These are phyloP conservation scores for Arthrobotrys musiformis DNA, from an alignment of 2,329 filamentous ascomycete genomes.

Conservation along the genomic window DNA sequence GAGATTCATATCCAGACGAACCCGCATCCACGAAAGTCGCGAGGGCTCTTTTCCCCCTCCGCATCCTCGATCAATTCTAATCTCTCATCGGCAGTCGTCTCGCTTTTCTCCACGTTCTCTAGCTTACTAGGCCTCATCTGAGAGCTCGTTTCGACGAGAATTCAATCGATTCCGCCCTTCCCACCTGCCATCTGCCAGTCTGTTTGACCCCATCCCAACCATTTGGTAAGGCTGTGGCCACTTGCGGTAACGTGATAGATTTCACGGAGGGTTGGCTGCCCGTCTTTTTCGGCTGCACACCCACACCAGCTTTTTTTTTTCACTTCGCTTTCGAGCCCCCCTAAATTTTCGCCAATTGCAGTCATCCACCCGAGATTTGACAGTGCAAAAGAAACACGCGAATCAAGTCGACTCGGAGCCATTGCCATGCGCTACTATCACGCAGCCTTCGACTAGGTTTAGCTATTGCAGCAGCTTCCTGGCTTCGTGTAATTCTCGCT, in stretches of 20 bases:
- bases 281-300: constrained; percentile 24
- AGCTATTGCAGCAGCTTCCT: constrained; percentile 53
- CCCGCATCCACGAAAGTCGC: constrained; percentile 29
- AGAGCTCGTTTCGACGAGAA: constrained; percentile 51
- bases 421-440: constrained; percentile 42
- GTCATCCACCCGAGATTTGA: constrained; percentile 56
- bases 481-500: constrained; percentile 48
- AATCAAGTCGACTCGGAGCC: constrained; percentile 52
- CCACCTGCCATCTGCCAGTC: constrained; percentile 8
- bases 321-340: constrained; percentile 38
- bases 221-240: not conserved
- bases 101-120: constrained; percentile 30
- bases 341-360: constrained; percentile 56
- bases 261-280: constrained; percentile 14
- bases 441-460: constrained; percentile 49
- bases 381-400: constrained; percentile 52
- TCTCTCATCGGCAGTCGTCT: constrained; percentile 43
- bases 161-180: no score
- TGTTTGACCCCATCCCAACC: constrained; percentile 10
- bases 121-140: constrained; percentile 30
- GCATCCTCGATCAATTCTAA: constrained; percentile 15
- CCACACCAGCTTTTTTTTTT: constrained; percentile 29
- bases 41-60: constrained; percentile 28
- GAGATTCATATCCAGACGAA: constrained; percentile 54
- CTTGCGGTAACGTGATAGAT: constrained; percentile 47